A percentile compares a stretch with the other conserved stretches of the same genome.
Conservation (phyloP, 164 flowering plant genomes). For the Houttuynia cordata region DNA sequence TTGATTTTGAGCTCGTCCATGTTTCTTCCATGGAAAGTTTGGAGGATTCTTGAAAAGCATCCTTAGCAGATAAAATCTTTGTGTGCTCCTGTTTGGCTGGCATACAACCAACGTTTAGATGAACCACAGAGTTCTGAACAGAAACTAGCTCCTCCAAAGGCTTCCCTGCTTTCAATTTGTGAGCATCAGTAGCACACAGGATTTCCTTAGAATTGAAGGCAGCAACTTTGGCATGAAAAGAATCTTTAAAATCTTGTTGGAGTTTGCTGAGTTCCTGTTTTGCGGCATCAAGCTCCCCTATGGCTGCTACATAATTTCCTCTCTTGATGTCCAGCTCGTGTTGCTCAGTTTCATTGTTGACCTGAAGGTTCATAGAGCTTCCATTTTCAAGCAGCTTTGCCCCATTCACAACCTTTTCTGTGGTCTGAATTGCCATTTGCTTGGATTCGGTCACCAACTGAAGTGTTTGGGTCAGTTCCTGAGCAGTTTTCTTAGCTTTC, state of each 20-base stretch:
- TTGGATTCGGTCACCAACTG: slow-evolving; percentile 39
- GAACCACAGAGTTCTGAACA: slow-evolving; percentile 42
- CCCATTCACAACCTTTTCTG: slow-evolving; percentile 44
- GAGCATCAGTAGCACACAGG: slow-evolving; percentile 30
- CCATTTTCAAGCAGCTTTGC: slow-evolving; percentile 45
- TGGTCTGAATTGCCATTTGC: slow-evolving; percentile 39
- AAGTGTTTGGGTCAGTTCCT: slow-evolving; percentile 50
- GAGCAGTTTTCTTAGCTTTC: slow-evolving; percentile 52
- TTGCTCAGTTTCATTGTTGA: slow-evolving; percentile 23
- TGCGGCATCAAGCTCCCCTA: slow-evolving; percentile 60
- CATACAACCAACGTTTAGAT: slow-evolving; percentile 44
- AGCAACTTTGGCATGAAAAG: slow-evolving; percentile 38
- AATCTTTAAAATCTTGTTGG: slow-evolving; percentile 48
- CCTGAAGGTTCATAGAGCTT: slow-evolving; percentile 13
- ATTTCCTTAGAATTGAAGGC: slow-evolving; percentile 55
- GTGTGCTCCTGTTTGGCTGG: slow-evolving; percentile 56
- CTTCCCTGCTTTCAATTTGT: slow-evolving; percentile 40
- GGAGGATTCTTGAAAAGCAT: slow-evolving; percentile 33
- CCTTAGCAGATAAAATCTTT: slow-evolving; percentile 45
- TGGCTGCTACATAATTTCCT: slow-evolving; percentile 34
- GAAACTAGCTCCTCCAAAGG: slow-evolving; percentile 52
- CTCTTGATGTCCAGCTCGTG: slow-evolving; percentile 44
- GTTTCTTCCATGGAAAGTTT: slow-evolving; percentile 48
- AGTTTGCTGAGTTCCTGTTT: slow-evolving; percentile 61
- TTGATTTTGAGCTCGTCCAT: slow-evolving; percentile 31